These are phyloP conservation scores for Talaromyces nanjingensis DNA, from an alignment of 495 filamentous ascomycete species.

Conservation along the genomic window DNA sequence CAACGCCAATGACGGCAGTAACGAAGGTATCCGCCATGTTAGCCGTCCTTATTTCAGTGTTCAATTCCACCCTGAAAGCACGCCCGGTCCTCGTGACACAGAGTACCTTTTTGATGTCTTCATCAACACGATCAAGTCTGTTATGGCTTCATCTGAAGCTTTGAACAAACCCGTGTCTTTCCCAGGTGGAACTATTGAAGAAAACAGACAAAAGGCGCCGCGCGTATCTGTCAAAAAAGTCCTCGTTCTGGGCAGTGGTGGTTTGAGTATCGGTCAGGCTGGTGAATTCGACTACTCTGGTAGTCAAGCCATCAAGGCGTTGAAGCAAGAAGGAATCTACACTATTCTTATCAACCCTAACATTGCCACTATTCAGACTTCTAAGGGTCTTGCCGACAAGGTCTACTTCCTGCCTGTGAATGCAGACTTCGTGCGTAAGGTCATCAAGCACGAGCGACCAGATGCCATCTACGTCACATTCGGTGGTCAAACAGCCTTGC, in stretches of 20 bases:
- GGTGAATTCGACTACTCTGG: conserved; percentile 99
- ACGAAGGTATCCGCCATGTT: conserved; percentile 89
- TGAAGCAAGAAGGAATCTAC: conserved; percentile 94
- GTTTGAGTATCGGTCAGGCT: conserved; percentile 95
- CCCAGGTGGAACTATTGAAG: conserved; percentile 72
- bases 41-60: conserved; percentile 91
- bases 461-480: conserved; percentile 98
- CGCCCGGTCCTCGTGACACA: conserved; percentile 91
- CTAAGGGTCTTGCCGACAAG: conserved; percentile 91
- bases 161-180: conserved; percentile 69
- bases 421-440: conserved; percentile 90
- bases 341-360: conserved; percentile 98
- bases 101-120: conserved; percentile 97
- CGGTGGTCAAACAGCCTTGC: conserved; percentile 90
- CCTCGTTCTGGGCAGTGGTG: conserved; percentile 91
- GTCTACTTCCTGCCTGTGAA: conserved; percentile 98
- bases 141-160: conserved; percentile 50
- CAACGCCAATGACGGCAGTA: conserved; percentile 96
- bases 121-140: conserved; percentile 70
- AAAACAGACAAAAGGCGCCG: conserved; percentile 69
- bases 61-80: conserved; percentile 97
- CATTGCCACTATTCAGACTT: conserved; percentile 97
- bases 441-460: conserved; percentile 89
- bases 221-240: conserved; percentile 88
- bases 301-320: conserved; percentile 83